Conservation (phyloP, 176 grass and related monocot species). For the Chrysopogon serrulatus region DNA sequence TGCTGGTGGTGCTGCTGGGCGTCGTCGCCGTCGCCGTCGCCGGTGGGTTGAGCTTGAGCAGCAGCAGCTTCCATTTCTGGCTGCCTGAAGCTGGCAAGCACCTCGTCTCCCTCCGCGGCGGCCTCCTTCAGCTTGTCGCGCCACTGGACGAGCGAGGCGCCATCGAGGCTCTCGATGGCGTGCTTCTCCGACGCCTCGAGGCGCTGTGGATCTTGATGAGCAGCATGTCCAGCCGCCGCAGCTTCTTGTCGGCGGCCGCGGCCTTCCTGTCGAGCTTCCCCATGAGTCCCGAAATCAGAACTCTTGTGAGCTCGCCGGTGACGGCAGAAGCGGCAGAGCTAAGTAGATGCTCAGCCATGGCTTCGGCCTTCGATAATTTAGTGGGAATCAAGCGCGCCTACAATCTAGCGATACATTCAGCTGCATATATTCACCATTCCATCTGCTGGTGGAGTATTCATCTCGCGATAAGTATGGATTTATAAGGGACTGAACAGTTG, state of each 20-base stretch:
- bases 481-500: neutral
- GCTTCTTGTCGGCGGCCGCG: neutral
- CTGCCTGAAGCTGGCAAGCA: neutral
- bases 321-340: neutral
- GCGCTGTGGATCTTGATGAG: constrained; percentile 8
- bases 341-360: neutral
- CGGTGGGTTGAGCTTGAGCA: neutral
- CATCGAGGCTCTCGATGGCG: neutral
- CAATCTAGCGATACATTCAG: neutral
- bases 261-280: neutral
- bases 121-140: constrained; percentile 23
- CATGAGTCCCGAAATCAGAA: neutral
- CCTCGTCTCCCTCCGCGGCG: neutral
- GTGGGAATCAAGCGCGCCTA: neutral
- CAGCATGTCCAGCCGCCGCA: neutral
- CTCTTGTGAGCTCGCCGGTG: neutral
- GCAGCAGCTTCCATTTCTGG: neutral
- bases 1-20: neutral
- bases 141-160: constrained; percentile 2
- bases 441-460: neutral
- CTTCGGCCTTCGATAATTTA: neutral
- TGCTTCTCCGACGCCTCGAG: constrained; percentile 2
- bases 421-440: too few species aligned
- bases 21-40: neutral
- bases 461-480: neutral